Evolutionary conservation across 176 grass and related monocot species (phyloP).

Genomic region (Pontederia crassipes): DNA sequence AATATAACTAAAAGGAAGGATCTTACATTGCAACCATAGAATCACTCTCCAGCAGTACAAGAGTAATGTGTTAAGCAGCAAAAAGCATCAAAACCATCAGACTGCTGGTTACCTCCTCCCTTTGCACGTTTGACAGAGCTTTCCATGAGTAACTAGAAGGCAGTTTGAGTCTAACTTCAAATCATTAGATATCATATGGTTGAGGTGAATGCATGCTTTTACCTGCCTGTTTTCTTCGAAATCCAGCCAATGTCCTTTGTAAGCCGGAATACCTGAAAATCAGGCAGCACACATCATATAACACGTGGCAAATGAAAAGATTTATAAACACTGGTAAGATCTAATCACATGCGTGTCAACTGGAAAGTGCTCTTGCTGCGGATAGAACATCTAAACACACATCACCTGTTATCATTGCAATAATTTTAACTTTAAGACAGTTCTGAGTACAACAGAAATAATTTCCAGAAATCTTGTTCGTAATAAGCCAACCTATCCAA

Average conservation of each 20-base stretch:
- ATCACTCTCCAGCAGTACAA: slow-evolving; percentile 11
- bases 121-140: slow-evolving; percentile 62
- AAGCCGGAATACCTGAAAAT: slow-evolving; percentile 57
- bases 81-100: slow-evolving; percentile 6
- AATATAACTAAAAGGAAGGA: too few species aligned
- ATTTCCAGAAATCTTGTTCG: too few species aligned
- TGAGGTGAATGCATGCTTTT: slow-evolving; percentile 73
- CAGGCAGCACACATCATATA: not conserved
- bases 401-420: slow-evolving; percentile 36
- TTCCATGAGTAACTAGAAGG: slow-evolving; percentile 82
- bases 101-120: slow-evolving; percentile 31
- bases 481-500: too few species aligned
- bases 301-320: not conserved
- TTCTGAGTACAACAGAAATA: too few species aligned
- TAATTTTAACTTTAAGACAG: not conserved
- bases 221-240: slow-evolving; percentile 41
- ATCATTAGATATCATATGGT: slow-evolving; percentile 56
- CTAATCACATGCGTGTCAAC: slow-evolving; percentile 71
- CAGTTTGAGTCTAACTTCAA: slow-evolving; percentile 94
- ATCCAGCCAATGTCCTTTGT: slow-evolving; percentile 72
- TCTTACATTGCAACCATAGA: slow-evolving; percentile 7
- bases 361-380: slow-evolving; percentile 80
- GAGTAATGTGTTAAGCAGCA: slow-evolving; percentile 45
- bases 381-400: slow-evolving; percentile 86
- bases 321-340: not conserved